phyloP scores from a whole-genome alignment of 164 flowering plant genomes.

The Liriodendron chinense region DNA sequence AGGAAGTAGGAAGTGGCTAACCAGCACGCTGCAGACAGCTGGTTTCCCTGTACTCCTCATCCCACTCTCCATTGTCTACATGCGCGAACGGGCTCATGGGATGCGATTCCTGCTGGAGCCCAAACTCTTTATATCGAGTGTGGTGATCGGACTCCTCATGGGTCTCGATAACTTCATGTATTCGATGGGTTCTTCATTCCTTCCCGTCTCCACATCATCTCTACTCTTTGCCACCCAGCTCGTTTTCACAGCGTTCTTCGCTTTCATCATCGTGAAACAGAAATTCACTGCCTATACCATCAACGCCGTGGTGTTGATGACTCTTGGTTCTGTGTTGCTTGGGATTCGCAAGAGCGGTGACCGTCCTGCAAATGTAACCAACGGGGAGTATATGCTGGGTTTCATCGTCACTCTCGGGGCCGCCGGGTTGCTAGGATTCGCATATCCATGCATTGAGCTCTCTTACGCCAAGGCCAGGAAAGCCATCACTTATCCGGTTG shows the following conservation, averaged over 20 bases:
- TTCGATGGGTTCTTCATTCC: constrained; percentile 15
- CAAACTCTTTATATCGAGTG: constrained; percentile 7
- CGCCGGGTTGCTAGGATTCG: constrained; percentile 10
- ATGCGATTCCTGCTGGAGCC: constrained; percentile 7
- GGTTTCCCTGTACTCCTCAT: constrained; percentile 19
- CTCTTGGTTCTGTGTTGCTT: constrained; percentile 14
- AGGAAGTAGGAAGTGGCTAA: constrained; percentile 24
- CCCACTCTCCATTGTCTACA: constrained; percentile 1
- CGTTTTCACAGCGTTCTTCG: constrained; percentile 19
- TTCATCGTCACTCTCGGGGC: constrained; percentile 16
- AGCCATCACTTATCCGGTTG: constrained; percentile 9
- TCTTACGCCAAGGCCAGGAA: constrained; percentile 11
- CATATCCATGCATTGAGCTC: constrained; percentile 12
- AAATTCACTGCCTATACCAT: constrained; percentile 13
- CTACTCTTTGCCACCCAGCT: constrained; percentile 26
- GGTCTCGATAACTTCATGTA: constrained; percentile 24
- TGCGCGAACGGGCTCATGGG: not conserved
- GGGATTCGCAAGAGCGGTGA: constrained; percentile 15
- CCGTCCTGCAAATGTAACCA: constrained; percentile 9
- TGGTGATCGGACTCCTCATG: constrained; percentile 11
- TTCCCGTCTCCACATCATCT: constrained; percentile 23
- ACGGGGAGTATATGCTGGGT: constrained; percentile 14
- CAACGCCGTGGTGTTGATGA: constrained; percentile 17
- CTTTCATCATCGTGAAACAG: constrained; percentile 13
- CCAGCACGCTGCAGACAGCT: constrained; percentile 19